Percentiles rank a stretch among this genome's conserved stretches.
Evolutionary conservation across 768 basidiomycete species (phyloP).

Genomic region (Lactifluus pinguis): DNA sequence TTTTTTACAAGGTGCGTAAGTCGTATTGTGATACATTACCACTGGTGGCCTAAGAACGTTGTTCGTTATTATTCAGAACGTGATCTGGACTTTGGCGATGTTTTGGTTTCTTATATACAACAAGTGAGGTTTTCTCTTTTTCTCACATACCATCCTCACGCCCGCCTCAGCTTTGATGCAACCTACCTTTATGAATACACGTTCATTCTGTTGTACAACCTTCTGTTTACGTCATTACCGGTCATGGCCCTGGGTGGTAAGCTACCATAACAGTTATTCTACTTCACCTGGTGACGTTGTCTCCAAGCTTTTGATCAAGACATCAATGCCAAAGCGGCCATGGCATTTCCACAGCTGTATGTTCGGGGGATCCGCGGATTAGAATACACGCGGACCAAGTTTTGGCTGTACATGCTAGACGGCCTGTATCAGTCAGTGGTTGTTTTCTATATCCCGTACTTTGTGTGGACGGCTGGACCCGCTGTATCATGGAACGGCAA

Average conservation of each 20-base stretch:
- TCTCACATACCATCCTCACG: conserved; percentile 15
- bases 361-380: conserved; percentile 87
- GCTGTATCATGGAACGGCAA: conserved; percentile 70
- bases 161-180: conserved; percentile 66
- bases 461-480: conserved; percentile 57
- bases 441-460: conserved; percentile 80
- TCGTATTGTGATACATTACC: neutral
- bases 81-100: conserved; percentile 87
- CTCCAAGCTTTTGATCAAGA: conserved; percentile 86
- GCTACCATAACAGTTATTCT: conserved; percentile 17
- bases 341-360: conserved; percentile 95
- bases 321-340: conserved; percentile 76
- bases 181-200: conserved; percentile 95
- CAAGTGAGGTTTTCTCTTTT: conserved; percentile 37
- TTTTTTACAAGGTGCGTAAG: conserved; percentile 86
- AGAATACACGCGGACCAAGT: conserved; percentile 86
- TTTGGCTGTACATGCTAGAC: conserved; percentile 93
- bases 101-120: conserved; percentile 94
- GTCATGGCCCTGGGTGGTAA: conserved; percentile 84
- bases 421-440: conserved; percentile 88
- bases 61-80: conserved; percentile 42
- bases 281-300: conserved; percentile 5
- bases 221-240: conserved; percentile 89
- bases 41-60: conserved; percentile 6
- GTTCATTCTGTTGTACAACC: conserved; percentile 85